Evolutionary conservation across 352 stramenopile genomes (phyloP).

Genomic region (Pythium folliculosum): DNA sequence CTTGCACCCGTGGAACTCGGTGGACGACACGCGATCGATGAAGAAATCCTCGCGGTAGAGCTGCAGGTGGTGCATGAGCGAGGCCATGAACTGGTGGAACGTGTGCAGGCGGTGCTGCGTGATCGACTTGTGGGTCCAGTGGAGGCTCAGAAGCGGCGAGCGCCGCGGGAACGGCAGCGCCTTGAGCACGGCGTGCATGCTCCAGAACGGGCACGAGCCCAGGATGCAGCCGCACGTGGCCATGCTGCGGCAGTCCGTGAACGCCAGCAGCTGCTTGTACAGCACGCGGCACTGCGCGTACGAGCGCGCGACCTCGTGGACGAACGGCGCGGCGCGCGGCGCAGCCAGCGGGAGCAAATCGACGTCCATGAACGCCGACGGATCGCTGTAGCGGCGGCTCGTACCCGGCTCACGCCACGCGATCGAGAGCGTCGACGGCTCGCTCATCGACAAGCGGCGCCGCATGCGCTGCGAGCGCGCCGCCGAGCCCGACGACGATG

Average conservation of each 20-base stretch:
- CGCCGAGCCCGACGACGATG: neutral
- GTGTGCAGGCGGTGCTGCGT: slow-evolving; percentile 18
- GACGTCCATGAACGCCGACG: slow-evolving; percentile 25
- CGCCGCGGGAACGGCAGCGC: slow-evolving; percentile 53
- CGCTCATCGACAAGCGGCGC: slow-evolving; percentile 27
- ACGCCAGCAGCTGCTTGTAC: slow-evolving; percentile 40
- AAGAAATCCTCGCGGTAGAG: slow-evolving; percentile 34
- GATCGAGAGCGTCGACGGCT: slow-evolving; percentile 9
- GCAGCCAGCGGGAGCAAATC: neutral
- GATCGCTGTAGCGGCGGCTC: slow-evolving; percentile 20
- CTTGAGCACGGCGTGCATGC: slow-evolving; percentile 43
- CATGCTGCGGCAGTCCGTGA: slow-evolving; percentile 45
- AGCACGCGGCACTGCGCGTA: slow-evolving; percentile 60
- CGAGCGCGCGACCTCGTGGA: slow-evolving; percentile 47
- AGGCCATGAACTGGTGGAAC: slow-evolving; percentile 30
- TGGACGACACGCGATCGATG: slow-evolving; percentile 17
- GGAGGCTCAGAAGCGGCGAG: slow-evolving; percentile 45
- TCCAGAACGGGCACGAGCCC: slow-evolving; percentile 64
- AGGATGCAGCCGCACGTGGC: slow-evolving; percentile 50
- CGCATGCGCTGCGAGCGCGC: slow-evolving; percentile 24
- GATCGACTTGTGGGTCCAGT: slow-evolving; percentile 30
- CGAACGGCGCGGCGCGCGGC: slow-evolving; percentile 15
- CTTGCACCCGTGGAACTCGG: slow-evolving; percentile 26
- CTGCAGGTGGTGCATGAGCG: slow-evolving; percentile 30
- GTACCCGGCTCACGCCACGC: slow-evolving; percentile 17